Conservation (phyloP, 179 eudicot species). For the Drosera spatulata region DNA sequence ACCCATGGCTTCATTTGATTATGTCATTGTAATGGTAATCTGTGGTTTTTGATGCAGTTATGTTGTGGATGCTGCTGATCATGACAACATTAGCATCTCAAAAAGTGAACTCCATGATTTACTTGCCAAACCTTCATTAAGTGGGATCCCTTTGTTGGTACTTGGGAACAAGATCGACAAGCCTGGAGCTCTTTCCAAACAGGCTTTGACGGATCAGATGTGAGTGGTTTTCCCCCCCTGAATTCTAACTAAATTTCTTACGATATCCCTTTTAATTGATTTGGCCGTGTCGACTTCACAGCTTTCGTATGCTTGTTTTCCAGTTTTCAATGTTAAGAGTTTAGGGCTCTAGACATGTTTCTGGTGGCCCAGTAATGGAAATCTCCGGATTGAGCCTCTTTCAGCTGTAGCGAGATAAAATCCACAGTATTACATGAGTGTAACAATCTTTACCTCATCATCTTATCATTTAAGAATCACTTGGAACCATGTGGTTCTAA, state of each 20-base stretch:
- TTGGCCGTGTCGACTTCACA: no score
- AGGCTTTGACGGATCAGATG: constrained; percentile 84
- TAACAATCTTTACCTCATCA: no score
- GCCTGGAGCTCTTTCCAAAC: constrained; percentile 67
- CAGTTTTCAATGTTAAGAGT: no score
- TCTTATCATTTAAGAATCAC: background rate
- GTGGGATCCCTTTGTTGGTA: constrained; percentile 89
- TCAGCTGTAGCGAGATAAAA: no score
- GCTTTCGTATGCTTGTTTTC: no score
- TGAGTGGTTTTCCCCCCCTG: constrained; percentile 18
- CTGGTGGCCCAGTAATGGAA: no score
- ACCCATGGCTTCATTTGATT: no score
- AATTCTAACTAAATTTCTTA: no score
- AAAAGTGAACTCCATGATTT: constrained; percentile 93
- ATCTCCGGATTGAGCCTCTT: no score
- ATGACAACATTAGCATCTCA: constrained; percentile 76
- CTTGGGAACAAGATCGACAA: constrained; percentile 98
- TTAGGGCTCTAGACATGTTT: no score
- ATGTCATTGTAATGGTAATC: background rate
- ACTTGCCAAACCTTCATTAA: constrained; percentile 68
- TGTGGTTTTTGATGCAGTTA: constrained; percentile 42
- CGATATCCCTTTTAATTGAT: background rate
- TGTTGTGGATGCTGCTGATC: constrained; percentile 97
- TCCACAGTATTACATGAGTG: no score
- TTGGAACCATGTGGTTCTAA: background rate